Base-by-base conservation (phyloP, 2,329 filamentous ascomycete genomes). In the Trichoderma aggressivum region DNA sequence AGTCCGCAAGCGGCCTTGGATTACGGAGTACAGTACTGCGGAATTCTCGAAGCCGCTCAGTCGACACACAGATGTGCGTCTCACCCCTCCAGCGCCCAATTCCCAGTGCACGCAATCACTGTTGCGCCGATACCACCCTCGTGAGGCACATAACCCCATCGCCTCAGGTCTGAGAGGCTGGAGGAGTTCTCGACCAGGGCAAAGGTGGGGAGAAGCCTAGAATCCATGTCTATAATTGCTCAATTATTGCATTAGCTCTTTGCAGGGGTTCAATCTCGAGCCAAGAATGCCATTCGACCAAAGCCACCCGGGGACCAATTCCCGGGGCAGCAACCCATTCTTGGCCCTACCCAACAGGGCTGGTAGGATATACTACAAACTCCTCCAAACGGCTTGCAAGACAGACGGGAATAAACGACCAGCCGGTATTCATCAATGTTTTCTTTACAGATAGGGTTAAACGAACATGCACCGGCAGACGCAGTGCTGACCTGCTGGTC, bases 171-270 rank as follows among this genome's bases (percentile, higher is more conserved):
- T 39, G 18, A 60, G 65, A 60, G 63, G 34, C 28, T 59, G 64
- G 34, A n/a, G 16, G 39, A 36, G 21, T 53, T 50, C 66, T 50
- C 21, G 16, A 47, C 16, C 56, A 34, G 14, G 30, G 18, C 36
- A 69, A 32, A n/a, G 26, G 58, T 56, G 68, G 68, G n/a, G 26
- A 50, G 26, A 61, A 11, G 55, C n/a, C 56, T 16, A 11, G 50
- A n/a, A 71, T 68, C 63, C 70, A n/a, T 71, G 62, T 24, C 70
- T 61, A 61, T 68, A 68, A 39, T 53, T 61, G 70, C 36, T 36
- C 18, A 39, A 16, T 30, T 68, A 71, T 71, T 71, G 63, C 63
- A 71, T 61, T 68, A 68, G 70, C 26, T 43, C 24, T 10, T 32
- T 14, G 43, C 36, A 55, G 34, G 61, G 50, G 7, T 56, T 63